Evolutionary conservation across 2,329 filamentous ascomycete genomes (phyloP).

Genomic region (Aspergillus amoenus): DNA sequence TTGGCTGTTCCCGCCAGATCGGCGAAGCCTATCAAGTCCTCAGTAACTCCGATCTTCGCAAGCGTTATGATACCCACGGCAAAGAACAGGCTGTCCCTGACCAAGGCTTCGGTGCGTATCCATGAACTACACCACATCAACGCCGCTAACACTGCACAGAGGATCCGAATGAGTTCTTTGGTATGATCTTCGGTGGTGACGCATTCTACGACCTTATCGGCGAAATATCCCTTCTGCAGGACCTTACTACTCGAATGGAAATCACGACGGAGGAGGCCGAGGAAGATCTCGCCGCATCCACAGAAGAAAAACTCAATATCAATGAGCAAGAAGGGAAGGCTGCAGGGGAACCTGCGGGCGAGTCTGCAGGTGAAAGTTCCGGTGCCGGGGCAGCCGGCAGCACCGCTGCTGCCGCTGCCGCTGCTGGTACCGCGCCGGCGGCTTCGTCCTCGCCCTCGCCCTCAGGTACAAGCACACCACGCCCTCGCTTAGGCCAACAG

Average conservation of each 20-base stretch:
- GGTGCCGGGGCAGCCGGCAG: conserved; percentile 22
- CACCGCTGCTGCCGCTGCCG: no score
- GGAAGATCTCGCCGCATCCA: conserved; percentile 58
- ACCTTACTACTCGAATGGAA: conserved; percentile 96
- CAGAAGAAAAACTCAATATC: conserved; percentile 48
- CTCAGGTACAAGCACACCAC: conserved; percentile 49
- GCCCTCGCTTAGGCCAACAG: conserved; percentile 68
- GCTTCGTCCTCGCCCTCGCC: conserved; percentile 17
- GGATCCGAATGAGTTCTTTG: conserved; percentile 96
- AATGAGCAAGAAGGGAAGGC: conserved; percentile 47
- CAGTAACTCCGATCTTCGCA: conserved; percentile 80
- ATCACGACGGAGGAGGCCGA: conserved; percentile 84
- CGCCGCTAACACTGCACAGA: conserved; percentile 43
- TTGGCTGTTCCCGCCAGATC: conserved; percentile 46
- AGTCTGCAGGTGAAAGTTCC: conserved; percentile 49
- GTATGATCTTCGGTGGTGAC: conserved; percentile 96
- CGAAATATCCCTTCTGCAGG: conserved; percentile 98
- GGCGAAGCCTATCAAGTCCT: conserved; percentile 75
- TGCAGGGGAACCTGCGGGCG: conserved; percentile 20
- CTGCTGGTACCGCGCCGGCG: background rate
- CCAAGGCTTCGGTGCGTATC: conserved; percentile 73
- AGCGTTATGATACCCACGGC: conserved; percentile 93
- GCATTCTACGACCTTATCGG: conserved; percentile 96
- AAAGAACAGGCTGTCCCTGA: conserved; percentile 91
- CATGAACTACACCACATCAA: background rate